Evolutionary conservation across 2,329 filamentous ascomycete species (phyloP).

Genomic region (Colletotrichum sublineola): DNA sequence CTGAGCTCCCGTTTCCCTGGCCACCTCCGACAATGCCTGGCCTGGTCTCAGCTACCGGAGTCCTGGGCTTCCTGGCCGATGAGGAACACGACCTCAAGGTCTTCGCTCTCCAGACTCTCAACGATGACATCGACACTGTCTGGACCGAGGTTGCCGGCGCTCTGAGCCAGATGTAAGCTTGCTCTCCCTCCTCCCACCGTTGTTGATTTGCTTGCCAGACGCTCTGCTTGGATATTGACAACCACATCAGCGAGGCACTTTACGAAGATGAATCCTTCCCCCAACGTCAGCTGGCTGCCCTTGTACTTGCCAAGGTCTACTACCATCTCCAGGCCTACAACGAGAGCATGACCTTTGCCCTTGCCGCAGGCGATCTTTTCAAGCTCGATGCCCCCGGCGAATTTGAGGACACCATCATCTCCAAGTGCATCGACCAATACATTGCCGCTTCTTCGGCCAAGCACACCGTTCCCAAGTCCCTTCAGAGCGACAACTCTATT

Average conservation of each 20-base stretch:
- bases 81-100: conserved; percentile 94
- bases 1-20: conserved; percentile 39
- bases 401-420: conserved; percentile 99
- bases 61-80: conserved; percentile 95
- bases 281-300: conserved; percentile 91
- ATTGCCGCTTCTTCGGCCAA: conserved; percentile 78
- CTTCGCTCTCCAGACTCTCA: conserved; percentile 94
- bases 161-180: conserved; percentile 87
- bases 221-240: conserved; percentile 36
- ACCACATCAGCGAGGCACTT: conserved; percentile 81
- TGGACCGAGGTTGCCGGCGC: conserved; percentile 97
- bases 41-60: conserved; percentile 92
- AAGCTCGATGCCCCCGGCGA: conserved; percentile 91
- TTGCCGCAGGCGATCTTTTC: conserved; percentile 95
- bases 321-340: conserved; percentile 99
- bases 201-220: neutral
- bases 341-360: conserved; percentile 98
- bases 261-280: conserved; percentile 97
- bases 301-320: conserved; percentile 97
- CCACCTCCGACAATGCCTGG: conserved; percentile 78
- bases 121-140: conserved; percentile 95
- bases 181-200: neutral
- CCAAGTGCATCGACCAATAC: conserved; percentile 98
- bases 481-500: conserved; percentile 60
- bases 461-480: conserved; percentile 60